A percentile compares a stretch with the other conserved stretches of the same genome.
phyloP scores from a whole-genome alignment of 1,284 basidiomycete genomes.

The Irpex sp. region DNA sequence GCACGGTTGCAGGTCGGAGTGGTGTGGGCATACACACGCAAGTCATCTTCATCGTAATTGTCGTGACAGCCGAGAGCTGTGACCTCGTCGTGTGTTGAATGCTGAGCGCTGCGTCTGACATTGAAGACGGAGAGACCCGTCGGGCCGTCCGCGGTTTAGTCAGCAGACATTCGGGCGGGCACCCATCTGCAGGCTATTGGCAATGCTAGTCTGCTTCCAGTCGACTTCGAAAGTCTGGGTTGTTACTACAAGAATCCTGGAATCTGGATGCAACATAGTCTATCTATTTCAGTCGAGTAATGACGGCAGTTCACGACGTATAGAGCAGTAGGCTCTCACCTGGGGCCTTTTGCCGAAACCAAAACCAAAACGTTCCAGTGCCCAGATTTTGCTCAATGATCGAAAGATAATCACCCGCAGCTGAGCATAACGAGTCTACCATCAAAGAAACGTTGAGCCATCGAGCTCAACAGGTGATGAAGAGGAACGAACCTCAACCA shows the following conservation, averaged over 20 bases:
- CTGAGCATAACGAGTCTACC: background rate
- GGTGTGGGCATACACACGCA: background rate
- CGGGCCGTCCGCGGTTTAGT: background rate
- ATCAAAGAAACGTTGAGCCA: background rate
- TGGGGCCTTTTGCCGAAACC: background rate
- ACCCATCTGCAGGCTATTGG: background rate
- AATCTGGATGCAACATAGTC: background rate
- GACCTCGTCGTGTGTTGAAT: background rate
- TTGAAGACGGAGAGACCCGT: background rate
- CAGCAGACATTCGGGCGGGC: background rate
- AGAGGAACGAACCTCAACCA: background rate
- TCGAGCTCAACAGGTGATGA: background rate
- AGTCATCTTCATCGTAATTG: background rate
- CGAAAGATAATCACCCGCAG: background rate
- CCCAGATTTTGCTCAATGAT: background rate
- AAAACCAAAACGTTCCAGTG: background rate
- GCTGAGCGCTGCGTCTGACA: background rate
- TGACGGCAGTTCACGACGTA: background rate
- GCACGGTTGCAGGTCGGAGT: background rate
- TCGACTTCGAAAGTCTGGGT: background rate
- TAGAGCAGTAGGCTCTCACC: background rate
- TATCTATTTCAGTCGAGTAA: background rate
- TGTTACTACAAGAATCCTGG: background rate
- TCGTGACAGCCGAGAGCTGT: background rate
- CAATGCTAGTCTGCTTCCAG: background rate